Evolutionary conservation across 2,329 filamentous ascomycete species (phyloP).

Genomic region (Ceratocystis huliohia): DNA sequence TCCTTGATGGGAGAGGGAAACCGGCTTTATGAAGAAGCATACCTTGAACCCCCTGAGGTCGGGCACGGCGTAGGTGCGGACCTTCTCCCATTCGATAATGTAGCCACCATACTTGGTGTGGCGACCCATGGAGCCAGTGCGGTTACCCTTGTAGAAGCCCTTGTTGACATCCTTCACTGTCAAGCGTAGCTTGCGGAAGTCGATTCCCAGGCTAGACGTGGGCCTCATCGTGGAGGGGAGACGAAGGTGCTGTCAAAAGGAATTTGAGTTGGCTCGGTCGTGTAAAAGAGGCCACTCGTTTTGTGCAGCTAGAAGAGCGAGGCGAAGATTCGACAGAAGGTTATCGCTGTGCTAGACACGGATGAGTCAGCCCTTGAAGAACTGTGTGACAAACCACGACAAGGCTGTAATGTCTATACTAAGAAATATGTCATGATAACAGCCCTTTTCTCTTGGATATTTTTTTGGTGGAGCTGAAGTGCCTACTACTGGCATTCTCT

Average conservation of each 20-base stretch:
- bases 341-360: neutral
- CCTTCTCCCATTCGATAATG: constrained; percentile 70
- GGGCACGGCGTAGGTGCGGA: constrained; percentile 81
- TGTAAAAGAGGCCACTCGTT: neutral
- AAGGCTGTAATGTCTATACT: neutral
- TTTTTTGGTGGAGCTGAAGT: neutral
- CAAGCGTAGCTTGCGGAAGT: constrained; percentile 62
- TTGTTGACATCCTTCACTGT: constrained; percentile 89
- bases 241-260: neutral
- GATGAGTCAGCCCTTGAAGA: neutral
- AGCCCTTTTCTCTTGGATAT: neutral
- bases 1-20: neutral
- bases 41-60: constrained; percentile 61
- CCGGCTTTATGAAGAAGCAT: constrained; percentile 23
- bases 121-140: constrained; percentile 72
- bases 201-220: constrained; percentile 52
- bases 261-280: neutral
- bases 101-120: constrained; percentile 79
- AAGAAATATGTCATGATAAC: neutral
- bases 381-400: neutral
- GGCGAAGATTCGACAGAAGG: neutral
- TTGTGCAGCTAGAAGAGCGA: neutral
- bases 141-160: constrained; percentile 94
- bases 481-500: neutral
- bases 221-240: constrained; percentile 45